Evolutionary conservation across 2,329 filamentous ascomycete genomes (phyloP), one percentile per base, ranked within the genome.

Genomic region (Diaporthe australafricana): DNA sequence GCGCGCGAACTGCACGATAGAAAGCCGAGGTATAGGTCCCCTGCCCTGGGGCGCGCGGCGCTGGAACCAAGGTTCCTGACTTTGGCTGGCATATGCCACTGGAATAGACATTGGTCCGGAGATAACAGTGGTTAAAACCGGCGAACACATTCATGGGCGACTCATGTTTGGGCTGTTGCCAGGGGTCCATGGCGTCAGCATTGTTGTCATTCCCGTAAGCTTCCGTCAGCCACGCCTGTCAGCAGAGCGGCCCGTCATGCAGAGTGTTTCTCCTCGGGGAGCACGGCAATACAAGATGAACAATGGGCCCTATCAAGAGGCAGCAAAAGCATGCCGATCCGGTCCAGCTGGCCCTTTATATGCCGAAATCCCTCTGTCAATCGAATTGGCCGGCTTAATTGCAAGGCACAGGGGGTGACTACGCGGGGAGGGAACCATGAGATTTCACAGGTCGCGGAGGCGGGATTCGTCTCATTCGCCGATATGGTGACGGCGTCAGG

Each of bases 221-320:
- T 17, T 22, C 27, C 22, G 57, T 63, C 57, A 63, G 57, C 40
- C 57, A 48, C 27, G 40, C 27, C 27, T 25, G 57, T 63, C 57
- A 63, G 57, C 57, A 48, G 25, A 1, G 22, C 11, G 42, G 57
- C 27, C 27, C 3, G 56, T 22, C 57, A 48, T 22, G 27, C 57
- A 48, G 7, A 16, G 42, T 27, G 20, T 16, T 30, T 48, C 57
- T 63, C 27, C 11, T 2, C 6, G 8, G 12, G 42, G 42, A 20
- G 20, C 45, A 27, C 2, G 25, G n/a, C 30, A 50, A 30, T 35
- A 50, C 45, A 38, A 50, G 32, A 35, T 38, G 60, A 25, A n/a
- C 20, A 48, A 17, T 25, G 12, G 12, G 27, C 20, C 42, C 40
- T 22, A 2, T n/a, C 17, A 22, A 63, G 27, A 25, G 20, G 20